Conservation (phyloP, 1,139 yeast species). For the Nakaseomyces glabratus region DNA sequence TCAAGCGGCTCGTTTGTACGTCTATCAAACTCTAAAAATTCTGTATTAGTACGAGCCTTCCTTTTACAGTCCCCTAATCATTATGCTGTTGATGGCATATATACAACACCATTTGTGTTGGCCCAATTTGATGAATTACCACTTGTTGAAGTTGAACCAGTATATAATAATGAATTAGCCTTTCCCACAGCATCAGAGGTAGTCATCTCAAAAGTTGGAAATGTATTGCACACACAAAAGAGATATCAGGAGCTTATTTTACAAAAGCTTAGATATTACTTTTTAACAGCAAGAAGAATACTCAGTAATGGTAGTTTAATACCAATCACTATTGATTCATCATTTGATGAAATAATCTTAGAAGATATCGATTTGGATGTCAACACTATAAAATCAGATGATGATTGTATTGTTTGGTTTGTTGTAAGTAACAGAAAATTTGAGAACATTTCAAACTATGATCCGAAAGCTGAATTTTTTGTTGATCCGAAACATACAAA, state of each 20-base stretch:
- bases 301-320: conserved; percentile 57
- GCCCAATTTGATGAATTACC: conserved; percentile 8
- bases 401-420: conserved; percentile 84
- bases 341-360: conserved; percentile 27
- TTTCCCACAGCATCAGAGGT: conserved; percentile 21
- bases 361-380: conserved; percentile 10
- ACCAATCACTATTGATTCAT: conserved; percentile 70
- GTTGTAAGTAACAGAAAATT: conserved; percentile 39
- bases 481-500: conserved; percentile 23
- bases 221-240: conserved; percentile 48
- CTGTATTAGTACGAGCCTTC: conserved; percentile 18
- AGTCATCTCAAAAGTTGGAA: conserved; percentile 23
- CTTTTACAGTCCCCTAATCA: conserved; percentile 21
- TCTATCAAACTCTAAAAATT: conserved; percentile 8
- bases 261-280: conserved; percentile 51
- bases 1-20: conserved; percentile 21
- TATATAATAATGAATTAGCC: conserved; percentile 9
- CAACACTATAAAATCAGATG: conserved; percentile 38
- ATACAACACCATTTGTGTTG: conserved; percentile 23
- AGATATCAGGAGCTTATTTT: conserved; percentile 63
- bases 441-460: conserved; percentile 23
- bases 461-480: conserved; percentile 25
- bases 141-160: not conserved
- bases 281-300: conserved; percentile 50
- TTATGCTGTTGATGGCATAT: conserved; percentile 13